These are phyloP conservation scores for Dictyostelium purpureum DNA, from an alignment of 78 protist genomes.

Conservation along the genomic window DNA sequence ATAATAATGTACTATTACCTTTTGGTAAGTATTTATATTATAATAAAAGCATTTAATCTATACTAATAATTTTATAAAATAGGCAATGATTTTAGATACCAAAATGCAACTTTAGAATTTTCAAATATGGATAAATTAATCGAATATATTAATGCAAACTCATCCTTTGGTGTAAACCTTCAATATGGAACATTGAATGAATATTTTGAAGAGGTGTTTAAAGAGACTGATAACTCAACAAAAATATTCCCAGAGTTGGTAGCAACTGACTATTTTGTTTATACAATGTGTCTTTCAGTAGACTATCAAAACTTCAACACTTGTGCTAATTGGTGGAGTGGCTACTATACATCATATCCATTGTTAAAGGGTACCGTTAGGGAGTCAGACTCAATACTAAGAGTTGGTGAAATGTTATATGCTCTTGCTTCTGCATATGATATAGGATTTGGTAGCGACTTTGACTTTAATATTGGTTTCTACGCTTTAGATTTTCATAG, in stretches of 20 bases:
- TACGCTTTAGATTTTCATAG: slow-evolving; percentile 17
- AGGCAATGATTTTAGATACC: slow-evolving; percentile 69
- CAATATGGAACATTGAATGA: slow-evolving; percentile 21
- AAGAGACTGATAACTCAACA: neutral
- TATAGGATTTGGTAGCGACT: slow-evolving; percentile 5
- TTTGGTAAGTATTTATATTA: too few species aligned
- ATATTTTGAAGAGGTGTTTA: slow-evolving; percentile 29
- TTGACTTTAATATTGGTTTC: neutral
- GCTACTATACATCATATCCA: slow-evolving; percentile 26
- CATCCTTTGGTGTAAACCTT: neutral
- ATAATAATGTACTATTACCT: slow-evolving; percentile 62
- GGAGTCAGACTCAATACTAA: slow-evolving; percentile 5
- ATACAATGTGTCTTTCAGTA: slow-evolving; percentile 10
- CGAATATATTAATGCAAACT: slow-evolving; percentile 43
- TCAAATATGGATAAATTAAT: slow-evolving; percentile 76
- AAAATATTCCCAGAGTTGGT: neutral
- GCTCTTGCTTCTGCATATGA: neutral
- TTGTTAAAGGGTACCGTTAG: slow-evolving; percentile 17
- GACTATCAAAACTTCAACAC: slow-evolving; percentile 29
- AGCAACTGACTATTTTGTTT: neutral
- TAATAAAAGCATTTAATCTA: too few species aligned
- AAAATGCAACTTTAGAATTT: slow-evolving; percentile 40
- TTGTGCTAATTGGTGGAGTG: slow-evolving; percentile 62
- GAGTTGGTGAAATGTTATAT: slow-evolving; percentile 15
- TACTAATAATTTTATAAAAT: too few species aligned